Evolutionary conservation across 2,329 filamentous ascomycete species (phyloP), one percentile per base, ranked within the genome.

Genomic region (Diaporthe eres): DNA sequence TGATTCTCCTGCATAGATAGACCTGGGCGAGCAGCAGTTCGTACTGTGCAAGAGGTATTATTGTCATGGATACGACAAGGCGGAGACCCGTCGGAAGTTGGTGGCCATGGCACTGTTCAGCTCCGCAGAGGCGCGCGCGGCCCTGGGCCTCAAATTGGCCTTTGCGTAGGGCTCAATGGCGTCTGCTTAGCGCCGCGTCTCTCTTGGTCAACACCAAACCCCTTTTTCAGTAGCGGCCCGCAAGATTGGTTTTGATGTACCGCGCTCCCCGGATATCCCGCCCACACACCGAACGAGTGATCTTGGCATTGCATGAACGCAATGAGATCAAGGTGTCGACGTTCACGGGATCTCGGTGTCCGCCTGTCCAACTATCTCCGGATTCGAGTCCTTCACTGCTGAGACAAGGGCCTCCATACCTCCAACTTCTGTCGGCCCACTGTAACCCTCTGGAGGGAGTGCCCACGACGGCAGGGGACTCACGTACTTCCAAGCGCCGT

Each of bases 401-500:
- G 87, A 86, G 47, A 92, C 88, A 77, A 93, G 81, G 76, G 89
- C 90, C 67, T 92, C 89, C 85, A 92, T 86, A 2, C 87, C 87
- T 6, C 91, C 91, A 42, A 94, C 91, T 77, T 93, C 90, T 3
- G 88, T 93, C 28, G 94, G 94, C 0, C 95, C 95, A 61, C 90
- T 90, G 81, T 90, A 87, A 1, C 94, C 94, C 19, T 88, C 85
- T 0, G 96, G 95, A 9, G 96, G 95, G 74, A 98, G 84, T 22
- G 95, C 96, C 97, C 97, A 99, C 28, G 87, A 87, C 1, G 97
- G 97, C 82, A 98, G 87, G 34, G 92, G 90, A 79, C 96, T 98
- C 81, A 93, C 91, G 83, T 98, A 98, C 72, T 92, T 92, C 97
- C 97, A 99, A 72, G 88, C 88, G 5, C 96, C 96, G 37, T 92